Percentiles rank a stretch among this genome's conserved stretches.
These are phyloP conservation scores for Calonectria pauciramosa DNA, from an alignment of 2,329 filamentous ascomycete genomes.

Conservation along the genomic window DNA sequence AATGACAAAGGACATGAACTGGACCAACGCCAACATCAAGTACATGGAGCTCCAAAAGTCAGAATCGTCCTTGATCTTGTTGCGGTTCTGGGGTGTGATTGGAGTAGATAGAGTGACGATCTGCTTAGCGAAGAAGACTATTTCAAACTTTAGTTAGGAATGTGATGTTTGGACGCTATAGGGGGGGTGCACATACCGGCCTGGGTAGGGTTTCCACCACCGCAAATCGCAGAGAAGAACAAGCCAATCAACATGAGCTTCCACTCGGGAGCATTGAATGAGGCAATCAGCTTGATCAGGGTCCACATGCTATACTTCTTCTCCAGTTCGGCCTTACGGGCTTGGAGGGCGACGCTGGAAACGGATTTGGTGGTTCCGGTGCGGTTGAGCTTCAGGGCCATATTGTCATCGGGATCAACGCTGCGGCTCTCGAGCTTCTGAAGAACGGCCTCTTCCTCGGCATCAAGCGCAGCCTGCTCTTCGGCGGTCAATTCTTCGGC, in stretches of 20 bases:
- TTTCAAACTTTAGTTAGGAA: conserved; percentile 55
- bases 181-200: conserved; percentile 42
- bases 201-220: conserved; percentile 80
- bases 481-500: conserved; percentile 67
- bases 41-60: conserved; percentile 94
- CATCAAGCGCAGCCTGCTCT: conserved; percentile 65
- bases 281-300: conserved; percentile 82
- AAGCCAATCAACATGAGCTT: conserved; percentile 80
- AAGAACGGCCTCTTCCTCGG: conserved; percentile 62
- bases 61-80: conserved; percentile 75
- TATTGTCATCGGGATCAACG: conserved; percentile 74
- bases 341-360: conserved; percentile 79
- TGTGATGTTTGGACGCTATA: not conserved
- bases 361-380: conserved; percentile 69
- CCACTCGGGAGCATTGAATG: conserved; percentile 83
- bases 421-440: conserved; percentile 5
- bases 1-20: conserved; percentile 75
- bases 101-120: conserved; percentile 77
- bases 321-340: conserved; percentile 62
- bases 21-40: conserved; percentile 82
- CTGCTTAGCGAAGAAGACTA: conserved; percentile 90
- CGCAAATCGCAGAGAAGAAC: conserved; percentile 81
- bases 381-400: conserved; percentile 69
- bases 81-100: conserved; percentile 64
- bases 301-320: conserved; percentile 79